Percentiles rank a stretch among this genome's conserved stretches.
These are phyloP conservation scores for Termitomyces sp. DNA, from an alignment of 768 basidiomycete genomes.

Conservation along the genomic window DNA sequence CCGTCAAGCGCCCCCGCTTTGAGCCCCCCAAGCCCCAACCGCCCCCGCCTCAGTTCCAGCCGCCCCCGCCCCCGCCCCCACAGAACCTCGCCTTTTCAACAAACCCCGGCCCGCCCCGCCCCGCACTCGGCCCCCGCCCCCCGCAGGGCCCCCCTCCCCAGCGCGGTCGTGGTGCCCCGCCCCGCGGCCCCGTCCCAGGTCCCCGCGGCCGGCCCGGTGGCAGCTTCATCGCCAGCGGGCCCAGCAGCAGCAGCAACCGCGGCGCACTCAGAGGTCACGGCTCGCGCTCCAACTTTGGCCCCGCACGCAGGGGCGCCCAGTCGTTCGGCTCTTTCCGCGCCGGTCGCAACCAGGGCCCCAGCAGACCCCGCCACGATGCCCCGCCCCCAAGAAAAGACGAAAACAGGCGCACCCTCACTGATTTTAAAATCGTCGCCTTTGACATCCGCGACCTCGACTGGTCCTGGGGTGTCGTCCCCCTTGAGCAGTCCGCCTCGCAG, in stretches of 20 bases:
- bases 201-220: slow-evolving; percentile 33
- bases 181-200: background rate
- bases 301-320: no score
- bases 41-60: slow-evolving; percentile 63
- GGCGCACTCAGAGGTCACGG: slow-evolving; percentile 35
- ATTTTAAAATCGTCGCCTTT: slow-evolving; percentile 95
- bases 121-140: slow-evolving; percentile 20
- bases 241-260: slow-evolving; percentile 38
- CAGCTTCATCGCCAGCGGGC: slow-evolving; percentile 33
- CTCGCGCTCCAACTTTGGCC: slow-evolving; percentile 57
- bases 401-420: slow-evolving; percentile 88
- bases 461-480: slow-evolving; percentile 68
- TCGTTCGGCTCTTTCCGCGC: background rate
- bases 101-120: slow-evolving; percentile 29
- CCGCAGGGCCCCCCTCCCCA: slow-evolving; percentile 23
- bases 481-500: no score
- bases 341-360: slow-evolving; percentile 29
- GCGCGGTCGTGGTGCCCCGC: no score
- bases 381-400: slow-evolving; percentile 66
- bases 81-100: slow-evolving; percentile 33
- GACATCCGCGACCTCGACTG: slow-evolving; percentile 79
- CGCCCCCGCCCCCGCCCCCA: slow-evolving; percentile 42
- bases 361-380: slow-evolving; percentile 37
- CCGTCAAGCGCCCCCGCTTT: slow-evolving; percentile 87
- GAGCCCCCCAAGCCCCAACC: slow-evolving; percentile 65